Evolutionary conservation across 2,329 filamentous ascomycete species (phyloP).

Genomic region (Fusarium dimerum): DNA sequence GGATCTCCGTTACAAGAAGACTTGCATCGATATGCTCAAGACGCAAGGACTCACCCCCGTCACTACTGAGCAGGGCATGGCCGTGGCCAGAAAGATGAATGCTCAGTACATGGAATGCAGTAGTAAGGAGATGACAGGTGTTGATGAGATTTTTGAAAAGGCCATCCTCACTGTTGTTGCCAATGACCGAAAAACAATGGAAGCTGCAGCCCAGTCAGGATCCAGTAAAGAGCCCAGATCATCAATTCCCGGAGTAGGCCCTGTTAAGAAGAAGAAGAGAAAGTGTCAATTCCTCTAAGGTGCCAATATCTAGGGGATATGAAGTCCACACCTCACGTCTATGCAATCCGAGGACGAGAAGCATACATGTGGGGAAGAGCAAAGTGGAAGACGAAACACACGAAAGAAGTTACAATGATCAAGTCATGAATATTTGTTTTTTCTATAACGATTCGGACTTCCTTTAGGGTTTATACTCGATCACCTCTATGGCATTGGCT

Average conservation of each 20-base stretch:
- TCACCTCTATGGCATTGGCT: slow-evolving; percentile 25
- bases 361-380: slow-evolving; percentile 13
- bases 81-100: slow-evolving; percentile 89
- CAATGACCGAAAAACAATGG: slow-evolving; percentile 69
- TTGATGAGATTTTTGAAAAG: slow-evolving; percentile 93
- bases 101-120: slow-evolving; percentile 98
- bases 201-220: slow-evolving; percentile 44
- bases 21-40: slow-evolving; percentile 97
- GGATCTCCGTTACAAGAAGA: slow-evolving; percentile 91
- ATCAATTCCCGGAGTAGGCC: slow-evolving; percentile 45
- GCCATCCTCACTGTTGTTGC: slow-evolving; percentile 89
- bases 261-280: slow-evolving; percentile 78
- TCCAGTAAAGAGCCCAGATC: slow-evolving; percentile 40
- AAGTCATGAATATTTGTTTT: slow-evolving; percentile 39
- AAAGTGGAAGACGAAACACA: slow-evolving; percentile 24
- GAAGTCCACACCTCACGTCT: slow-evolving; percentile 13
- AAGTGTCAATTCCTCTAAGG: slow-evolving; percentile 76
- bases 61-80: slow-evolving; percentile 83
- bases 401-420: slow-evolving; percentile 44
- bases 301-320: slow-evolving; percentile 9
- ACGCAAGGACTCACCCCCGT: slow-evolving; percentile 96
- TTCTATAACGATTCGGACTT: slow-evolving; percentile 33
- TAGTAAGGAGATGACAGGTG: slow-evolving; percentile 94
- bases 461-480: slow-evolving; percentile 28
- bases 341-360: slow-evolving; percentile 20